Conservation (phyloP, 108 stramenopile species). For the Cyclotella cryptica region DNA sequence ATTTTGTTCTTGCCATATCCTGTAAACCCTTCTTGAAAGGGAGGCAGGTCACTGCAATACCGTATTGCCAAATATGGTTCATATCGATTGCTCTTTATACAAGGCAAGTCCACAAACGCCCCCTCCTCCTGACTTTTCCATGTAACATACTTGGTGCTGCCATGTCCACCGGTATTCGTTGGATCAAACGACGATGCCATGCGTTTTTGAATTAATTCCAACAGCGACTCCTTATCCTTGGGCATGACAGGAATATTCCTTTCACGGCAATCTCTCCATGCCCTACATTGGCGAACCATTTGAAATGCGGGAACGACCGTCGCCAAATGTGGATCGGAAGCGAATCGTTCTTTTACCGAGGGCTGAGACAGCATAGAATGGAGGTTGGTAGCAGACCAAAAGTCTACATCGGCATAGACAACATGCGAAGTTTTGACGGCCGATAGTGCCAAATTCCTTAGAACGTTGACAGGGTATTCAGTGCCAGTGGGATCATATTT, state of each 20-base stretch:
- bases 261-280: conserved; percentile 67
- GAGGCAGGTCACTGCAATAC: conserved; percentile 78
- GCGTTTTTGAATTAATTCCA: conserved; percentile 27
- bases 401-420: conserved; percentile 90
- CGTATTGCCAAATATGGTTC: conserved; percentile 85
- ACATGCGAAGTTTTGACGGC: conserved; percentile 74
- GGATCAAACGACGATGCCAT: conserved; percentile 78
- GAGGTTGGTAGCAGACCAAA: conserved; percentile 79
- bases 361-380: conserved; percentile 51
- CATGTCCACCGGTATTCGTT: conserved; percentile 85
- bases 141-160: conserved; percentile 67
- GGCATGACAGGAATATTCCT: conserved; percentile 78
- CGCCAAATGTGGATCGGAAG: conserved; percentile 58
- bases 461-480: conserved; percentile 90
- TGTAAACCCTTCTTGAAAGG: conserved; percentile 76
- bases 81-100: conserved; percentile 79
- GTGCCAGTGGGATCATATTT: conserved; percentile 50
- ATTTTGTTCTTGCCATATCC: conserved; percentile 88
- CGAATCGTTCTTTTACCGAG: conserved; percentile 48
- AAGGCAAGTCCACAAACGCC: conserved; percentile 60
- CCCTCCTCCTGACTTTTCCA: conserved; percentile 64
- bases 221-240: conserved; percentile 43
- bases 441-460: conserved; percentile 85
- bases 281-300: conserved; percentile 62
- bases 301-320: conserved; percentile 87